A percentile compares a stretch with the other conserved stretches of the same genome.
Evolutionary conservation across 495 filamentous ascomycete species (phyloP).

Genomic region (Neurospora sp.): DNA sequence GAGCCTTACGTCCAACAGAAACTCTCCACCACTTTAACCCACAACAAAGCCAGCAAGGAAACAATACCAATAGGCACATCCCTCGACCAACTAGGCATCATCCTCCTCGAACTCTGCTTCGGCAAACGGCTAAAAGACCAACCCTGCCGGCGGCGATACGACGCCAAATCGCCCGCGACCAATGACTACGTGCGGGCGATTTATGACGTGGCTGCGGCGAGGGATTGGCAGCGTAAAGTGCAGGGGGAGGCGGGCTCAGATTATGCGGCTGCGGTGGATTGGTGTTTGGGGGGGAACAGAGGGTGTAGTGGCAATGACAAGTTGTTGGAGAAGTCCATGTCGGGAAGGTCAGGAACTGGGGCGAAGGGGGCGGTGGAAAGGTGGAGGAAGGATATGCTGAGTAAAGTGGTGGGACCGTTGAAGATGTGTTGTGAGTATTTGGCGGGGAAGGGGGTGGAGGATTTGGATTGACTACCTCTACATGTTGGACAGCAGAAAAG

Average conservation of each 20-base stretch:
- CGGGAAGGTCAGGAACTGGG: background rate
- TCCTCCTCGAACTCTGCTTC: slow-evolving; percentile 33
- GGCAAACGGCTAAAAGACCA: slow-evolving; percentile 16
- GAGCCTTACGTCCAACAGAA: background rate
- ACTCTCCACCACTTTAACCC: too few species aligned
- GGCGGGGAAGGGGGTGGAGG: background rate
- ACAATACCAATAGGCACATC: background rate
- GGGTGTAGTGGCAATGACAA: background rate
- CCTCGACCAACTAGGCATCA: slow-evolving; percentile 11
- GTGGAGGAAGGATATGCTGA: background rate
- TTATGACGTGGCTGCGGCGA: background rate
- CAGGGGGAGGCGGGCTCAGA: slow-evolving; percentile 26
- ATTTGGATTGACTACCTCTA: background rate
- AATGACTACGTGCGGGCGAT: background rate
- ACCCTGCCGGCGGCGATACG: slow-evolving; percentile 1
- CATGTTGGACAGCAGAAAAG: too few species aligned
- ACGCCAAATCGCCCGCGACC: background rate
- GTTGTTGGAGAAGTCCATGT: background rate
- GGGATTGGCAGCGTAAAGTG: slow-evolving; percentile 7
- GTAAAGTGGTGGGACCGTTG: background rate
- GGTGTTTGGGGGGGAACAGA: slow-evolving; percentile 23
- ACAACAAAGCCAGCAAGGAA: too few species aligned
- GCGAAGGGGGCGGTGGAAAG: background rate
- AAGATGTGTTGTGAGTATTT: background rate
- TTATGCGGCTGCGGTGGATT: slow-evolving; percentile 24